Conservation (phyloP, 192 early-diverging fungal species). For the Coemansia sp. region DNA sequence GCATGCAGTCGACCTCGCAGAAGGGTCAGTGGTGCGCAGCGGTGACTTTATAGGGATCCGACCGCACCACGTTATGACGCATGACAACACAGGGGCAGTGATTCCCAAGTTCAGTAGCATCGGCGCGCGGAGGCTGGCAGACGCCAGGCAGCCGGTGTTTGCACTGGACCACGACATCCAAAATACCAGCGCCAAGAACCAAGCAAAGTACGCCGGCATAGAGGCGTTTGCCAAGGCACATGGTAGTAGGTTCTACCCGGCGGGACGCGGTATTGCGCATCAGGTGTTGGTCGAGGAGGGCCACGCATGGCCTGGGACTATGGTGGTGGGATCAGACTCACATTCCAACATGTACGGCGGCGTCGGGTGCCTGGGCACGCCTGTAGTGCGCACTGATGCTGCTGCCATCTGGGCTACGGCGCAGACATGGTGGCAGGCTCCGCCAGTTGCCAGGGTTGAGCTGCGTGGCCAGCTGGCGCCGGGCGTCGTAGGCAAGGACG, state of each 20-base stretch:
- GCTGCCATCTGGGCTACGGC: slow-evolving; percentile 98
- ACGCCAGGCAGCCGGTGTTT: slow-evolving; percentile 84
- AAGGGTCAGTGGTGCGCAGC: slow-evolving; percentile 65
- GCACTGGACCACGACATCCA: slow-evolving; percentile 99
- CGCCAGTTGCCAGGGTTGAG: slow-evolving; percentile 89
- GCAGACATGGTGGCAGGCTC: slow-evolving; percentile 98
- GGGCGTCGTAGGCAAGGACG: slow-evolving; percentile 95
- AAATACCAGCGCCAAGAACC: slow-evolving; percentile 91
- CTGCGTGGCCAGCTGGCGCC: slow-evolving; percentile 70
- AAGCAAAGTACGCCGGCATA: slow-evolving; percentile 82
- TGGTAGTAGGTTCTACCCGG: slow-evolving; percentile 88
- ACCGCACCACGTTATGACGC: slow-evolving; percentile 91
- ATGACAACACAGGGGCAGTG: slow-evolving; percentile 96
- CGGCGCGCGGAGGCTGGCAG: slow-evolving; percentile 77
- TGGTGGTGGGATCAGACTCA: slow-evolving; percentile 97
- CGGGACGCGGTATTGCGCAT: slow-evolving; percentile 96
- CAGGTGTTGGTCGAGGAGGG: slow-evolving; percentile 98
- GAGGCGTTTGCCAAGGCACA: slow-evolving; percentile 78
- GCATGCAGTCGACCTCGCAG: slow-evolving; percentile 75
- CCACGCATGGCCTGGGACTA: slow-evolving; percentile 87
- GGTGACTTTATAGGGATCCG: slow-evolving; percentile 95
- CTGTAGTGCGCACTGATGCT: slow-evolving; percentile 96
- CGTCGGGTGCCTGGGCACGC: slow-evolving; percentile 91
- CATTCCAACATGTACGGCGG: slow-evolving; percentile 99
- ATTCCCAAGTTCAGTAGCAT: slow-evolving; percentile 92